Base-by-base conservation (phyloP, 139 green algal genomes). In the Volvox africanus region DNA sequence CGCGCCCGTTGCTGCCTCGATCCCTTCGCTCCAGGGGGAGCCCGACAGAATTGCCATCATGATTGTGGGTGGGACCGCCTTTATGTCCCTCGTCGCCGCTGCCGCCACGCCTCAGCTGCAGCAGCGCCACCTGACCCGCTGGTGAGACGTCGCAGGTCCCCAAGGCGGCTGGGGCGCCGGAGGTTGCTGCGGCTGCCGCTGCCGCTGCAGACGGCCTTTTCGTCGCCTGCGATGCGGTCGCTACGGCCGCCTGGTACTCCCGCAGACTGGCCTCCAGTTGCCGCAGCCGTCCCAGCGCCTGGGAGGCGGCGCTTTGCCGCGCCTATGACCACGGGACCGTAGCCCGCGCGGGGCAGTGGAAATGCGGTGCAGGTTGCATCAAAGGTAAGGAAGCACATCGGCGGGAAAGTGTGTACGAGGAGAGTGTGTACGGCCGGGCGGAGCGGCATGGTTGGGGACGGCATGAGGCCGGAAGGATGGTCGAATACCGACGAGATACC, bases 191-290 rank as follows among this genome's bases (percentile, higher is more conserved):
- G 19, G 35, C 77, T 82, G 18, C 77, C 62, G 35, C 77, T 44
- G 36, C 71, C 6, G 71, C 71, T 80, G 28, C 22, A 3, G 19
- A n/a, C 71, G 28, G 16, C 36, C 78, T 32, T 30, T 65, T 36
- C 33, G 85, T 55, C 37, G 86, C 75, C n/a, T 22, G 1, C 86
- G 86, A 79, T 86, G 77, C 5, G 14, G 44, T 33, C 37, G 61
- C 37, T 79, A 88, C 75, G 28, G 28, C 35, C 12, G 50, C 13
- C 81, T 91, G 35, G 37, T 55, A 44, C 26, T 61, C 73, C 24
- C 30, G 69, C 32, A 93, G 44, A 30, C 61, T 55, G 26, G 84
- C 68, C 44, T 71, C 80, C 65, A 73, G 21, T n/a, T 75, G 80
- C n/a, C 61, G 86, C 36, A 67, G 17, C 61, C 91, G 73, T 0